A percentile compares a stretch with the other conserved stretches of the same genome.
Conservation (phyloP, 2,329 filamentous ascomycete species). For the Alternaria infectoria region DNA sequence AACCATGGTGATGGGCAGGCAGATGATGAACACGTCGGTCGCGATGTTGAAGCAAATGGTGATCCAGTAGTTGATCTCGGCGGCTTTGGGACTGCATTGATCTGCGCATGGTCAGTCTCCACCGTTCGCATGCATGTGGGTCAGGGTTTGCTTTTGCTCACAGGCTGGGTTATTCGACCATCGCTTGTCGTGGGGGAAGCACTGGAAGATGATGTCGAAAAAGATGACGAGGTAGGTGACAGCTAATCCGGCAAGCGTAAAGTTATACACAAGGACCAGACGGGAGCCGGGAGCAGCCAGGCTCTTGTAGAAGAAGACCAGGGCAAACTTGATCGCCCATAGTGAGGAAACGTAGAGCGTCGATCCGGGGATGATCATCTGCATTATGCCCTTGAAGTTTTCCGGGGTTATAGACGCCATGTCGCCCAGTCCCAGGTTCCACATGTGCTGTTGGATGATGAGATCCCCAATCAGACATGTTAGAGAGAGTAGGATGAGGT, state of each 20-base stretch:
- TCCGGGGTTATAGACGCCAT: slow-evolving; percentile 15
- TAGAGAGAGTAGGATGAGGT: slow-evolving; percentile 37
- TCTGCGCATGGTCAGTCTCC: slow-evolving; percentile 20
- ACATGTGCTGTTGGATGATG: slow-evolving; percentile 41
- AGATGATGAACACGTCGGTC: slow-evolving; percentile 28
- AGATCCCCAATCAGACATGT: slow-evolving; percentile 36
- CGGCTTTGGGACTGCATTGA: slow-evolving; percentile 25
- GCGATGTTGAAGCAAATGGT: slow-evolving; percentile 32
- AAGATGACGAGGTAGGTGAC: slow-evolving; percentile 45
- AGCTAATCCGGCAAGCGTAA: slow-evolving; percentile 40
- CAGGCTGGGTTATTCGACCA: slow-evolving; percentile 30
- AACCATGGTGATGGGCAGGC: slow-evolving; percentile 30
- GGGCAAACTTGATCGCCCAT: slow-evolving; percentile 52
- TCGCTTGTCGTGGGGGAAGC: slow-evolving; percentile 43
- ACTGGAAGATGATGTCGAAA: slow-evolving; percentile 51
- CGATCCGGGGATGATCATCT: slow-evolving; percentile 52
- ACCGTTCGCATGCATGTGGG: neutral
- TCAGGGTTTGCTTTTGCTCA: slow-evolving; percentile 12
- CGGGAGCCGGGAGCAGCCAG: slow-evolving; percentile 47
- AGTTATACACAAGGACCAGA: slow-evolving; percentile 48
- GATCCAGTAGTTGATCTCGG: slow-evolving; percentile 30
- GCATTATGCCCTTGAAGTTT: slow-evolving; percentile 30
- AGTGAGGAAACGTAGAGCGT: slow-evolving; percentile 51
- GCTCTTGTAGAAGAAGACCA: slow-evolving; percentile 53
- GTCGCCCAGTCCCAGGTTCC: slow-evolving; percentile 37